These are phyloP conservation scores for Penicillium sp. DNA, from an alignment of 2,329 filamentous ascomycete genomes.

Conservation along the genomic window DNA sequence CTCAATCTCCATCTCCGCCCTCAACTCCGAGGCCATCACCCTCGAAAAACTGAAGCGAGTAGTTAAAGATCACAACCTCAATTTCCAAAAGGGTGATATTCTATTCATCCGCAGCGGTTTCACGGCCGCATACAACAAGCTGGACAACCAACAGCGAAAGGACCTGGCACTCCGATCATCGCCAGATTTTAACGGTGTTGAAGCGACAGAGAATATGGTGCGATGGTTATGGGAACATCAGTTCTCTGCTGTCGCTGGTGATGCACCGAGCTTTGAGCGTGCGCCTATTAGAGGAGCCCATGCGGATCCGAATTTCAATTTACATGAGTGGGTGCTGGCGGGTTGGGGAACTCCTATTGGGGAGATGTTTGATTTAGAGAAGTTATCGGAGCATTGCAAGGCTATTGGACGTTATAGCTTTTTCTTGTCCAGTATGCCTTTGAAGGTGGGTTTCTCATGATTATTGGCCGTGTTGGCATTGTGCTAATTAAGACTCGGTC, in stretches of 20 bases:
- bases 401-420: constrained; percentile 33
- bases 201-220: constrained; percentile 35
- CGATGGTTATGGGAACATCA: constrained; percentile 39
- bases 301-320: constrained; percentile 25
- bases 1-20: constrained; percentile 18
- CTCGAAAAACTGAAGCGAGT: constrained; percentile 17
- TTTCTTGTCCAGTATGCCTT: constrained; percentile 36
- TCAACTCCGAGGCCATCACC: constrained; percentile 20
- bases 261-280: constrained; percentile 36
- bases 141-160: constrained; percentile 16
- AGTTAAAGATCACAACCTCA: constrained; percentile 16
- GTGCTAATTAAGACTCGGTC: not conserved
- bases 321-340: constrained; percentile 35
- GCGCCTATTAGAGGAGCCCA: constrained; percentile 30
- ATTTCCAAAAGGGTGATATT: constrained; percentile 24
- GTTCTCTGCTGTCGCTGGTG: constrained; percentile 37
- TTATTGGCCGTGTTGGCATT: not conserved
- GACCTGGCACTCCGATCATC: constrained; percentile 20
- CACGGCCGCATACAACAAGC: constrained; percentile 21
- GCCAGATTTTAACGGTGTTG: constrained; percentile 33
- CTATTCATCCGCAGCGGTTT: constrained; percentile 26
- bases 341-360: constrained; percentile 36
- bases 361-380: constrained; percentile 38
- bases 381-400: constrained; percentile 32
- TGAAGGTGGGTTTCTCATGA: constrained; percentile 26